Evolutionary conservation across 345 rosid genomes (phyloP).

Genomic region (Hirschfeldia incana): DNA sequence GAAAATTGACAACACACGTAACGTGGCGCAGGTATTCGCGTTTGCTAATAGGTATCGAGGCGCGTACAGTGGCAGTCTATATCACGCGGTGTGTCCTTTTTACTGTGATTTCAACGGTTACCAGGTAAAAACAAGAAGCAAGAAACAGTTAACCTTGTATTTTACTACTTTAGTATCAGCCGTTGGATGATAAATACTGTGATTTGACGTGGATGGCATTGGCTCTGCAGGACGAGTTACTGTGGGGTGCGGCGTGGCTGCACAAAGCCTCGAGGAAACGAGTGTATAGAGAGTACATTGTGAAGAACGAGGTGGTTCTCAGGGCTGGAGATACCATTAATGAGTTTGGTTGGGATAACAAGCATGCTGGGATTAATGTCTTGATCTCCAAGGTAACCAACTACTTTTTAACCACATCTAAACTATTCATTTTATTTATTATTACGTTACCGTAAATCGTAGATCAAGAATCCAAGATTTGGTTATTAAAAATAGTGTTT

Average conservation of each 20-base stretch:
- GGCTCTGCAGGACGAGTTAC: conserved; percentile 72
- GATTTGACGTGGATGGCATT: conserved; percentile 15
- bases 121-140: conserved; percentile 50
- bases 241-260: conserved; percentile 97
- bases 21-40: conserved; percentile 67
- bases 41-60: conserved; percentile 89
- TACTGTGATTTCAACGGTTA: conserved; percentile 94
- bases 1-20: background rate
- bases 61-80: conserved; percentile 72
- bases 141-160: background rate
- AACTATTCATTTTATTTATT: background rate
- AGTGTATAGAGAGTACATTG: conserved; percentile 71
- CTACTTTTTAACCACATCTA: background rate
- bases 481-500: conserved; percentile 1
- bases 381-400: conserved; percentile 81
- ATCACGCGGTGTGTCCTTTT: conserved; percentile 85
- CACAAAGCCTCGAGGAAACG: conserved; percentile 84
- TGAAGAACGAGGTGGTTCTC: conserved; percentile 75
- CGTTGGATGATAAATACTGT: conserved; percentile 4
- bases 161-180: conserved; percentile 20
- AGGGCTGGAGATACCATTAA: conserved; percentile 86
- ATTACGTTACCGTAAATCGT: background rate
- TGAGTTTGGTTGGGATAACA: conserved; percentile 98
- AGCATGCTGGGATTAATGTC: conserved; percentile 91
- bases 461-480: background rate